Evolutionary conservation across 148 eudicot genomes (phyloP).

Genomic region (Diospyros kaki): DNA sequence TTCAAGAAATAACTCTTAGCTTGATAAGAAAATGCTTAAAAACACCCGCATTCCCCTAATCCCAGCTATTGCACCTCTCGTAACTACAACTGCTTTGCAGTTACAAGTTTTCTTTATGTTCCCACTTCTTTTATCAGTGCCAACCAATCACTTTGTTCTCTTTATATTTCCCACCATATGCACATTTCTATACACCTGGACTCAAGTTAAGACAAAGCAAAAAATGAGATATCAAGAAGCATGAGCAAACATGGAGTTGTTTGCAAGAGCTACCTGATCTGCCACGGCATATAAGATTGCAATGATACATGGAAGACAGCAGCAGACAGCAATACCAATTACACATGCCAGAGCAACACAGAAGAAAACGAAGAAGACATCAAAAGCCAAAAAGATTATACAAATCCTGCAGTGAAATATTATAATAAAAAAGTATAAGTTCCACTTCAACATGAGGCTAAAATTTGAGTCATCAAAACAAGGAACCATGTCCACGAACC

Average conservation of each 20-base stretch:
- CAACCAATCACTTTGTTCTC: no score
- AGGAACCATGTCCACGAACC: slow-evolving; percentile 33
- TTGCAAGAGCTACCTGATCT: slow-evolving; percentile 45
- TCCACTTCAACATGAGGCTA: not conserved
- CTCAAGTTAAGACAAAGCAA: not conserved
- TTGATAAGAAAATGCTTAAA: no score
- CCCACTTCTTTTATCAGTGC: no score
- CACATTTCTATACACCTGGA: no score
- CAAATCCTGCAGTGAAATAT: slow-evolving; percentile 51
- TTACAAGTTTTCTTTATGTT: no score
- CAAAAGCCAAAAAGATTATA: slow-evolving; percentile 59
- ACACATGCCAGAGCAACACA: slow-evolving; percentile 70
- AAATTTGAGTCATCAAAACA: not conserved
- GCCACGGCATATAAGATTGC: slow-evolving; percentile 62
- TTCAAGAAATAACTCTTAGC: no score
- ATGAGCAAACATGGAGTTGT: not conserved
- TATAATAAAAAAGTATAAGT: not conserved
- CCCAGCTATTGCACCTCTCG: no score
- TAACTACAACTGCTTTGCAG: no score
- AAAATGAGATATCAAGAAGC: not conserved
- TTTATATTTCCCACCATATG: no score
- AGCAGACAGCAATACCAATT: slow-evolving; percentile 68
- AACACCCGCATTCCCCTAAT: no score
- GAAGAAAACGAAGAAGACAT: slow-evolving; percentile 66
- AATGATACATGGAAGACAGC: slow-evolving; percentile 75